phyloP scores from a whole-genome alignment of 1,284 basidiomycete species.

The Moesziomyces sp. region DNA sequence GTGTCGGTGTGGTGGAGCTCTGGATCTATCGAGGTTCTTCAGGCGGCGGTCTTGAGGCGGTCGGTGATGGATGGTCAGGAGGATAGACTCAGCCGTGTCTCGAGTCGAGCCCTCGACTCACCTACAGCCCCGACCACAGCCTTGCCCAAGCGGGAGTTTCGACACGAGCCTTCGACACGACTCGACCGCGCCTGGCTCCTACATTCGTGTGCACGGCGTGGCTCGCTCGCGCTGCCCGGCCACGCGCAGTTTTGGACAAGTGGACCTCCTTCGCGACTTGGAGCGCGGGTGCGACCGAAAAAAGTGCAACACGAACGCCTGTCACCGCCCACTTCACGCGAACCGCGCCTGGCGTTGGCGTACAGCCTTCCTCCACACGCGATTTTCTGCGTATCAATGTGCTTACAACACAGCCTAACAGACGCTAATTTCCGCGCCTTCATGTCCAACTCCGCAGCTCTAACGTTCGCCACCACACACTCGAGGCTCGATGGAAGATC shows the following conservation, averaged over 20 bases:
- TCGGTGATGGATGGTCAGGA: background rate
- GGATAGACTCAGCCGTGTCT: background rate
- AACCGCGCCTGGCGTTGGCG: constrained; percentile 43
- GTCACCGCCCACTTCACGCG: constrained; percentile 27
- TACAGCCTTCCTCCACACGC: constrained; percentile 34
- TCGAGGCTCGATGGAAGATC: background rate
- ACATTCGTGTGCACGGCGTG: background rate
- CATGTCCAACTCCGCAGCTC: background rate
- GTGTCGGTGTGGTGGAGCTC: background rate
- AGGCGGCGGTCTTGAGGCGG: background rate
- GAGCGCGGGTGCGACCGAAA: constrained; percentile 1
- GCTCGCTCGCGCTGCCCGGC: background rate
- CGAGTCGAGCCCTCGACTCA: background rate
- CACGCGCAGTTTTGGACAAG: constrained; percentile 34
- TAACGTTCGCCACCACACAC: background rate
- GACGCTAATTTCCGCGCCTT: background rate
- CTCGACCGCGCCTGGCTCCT: background rate
- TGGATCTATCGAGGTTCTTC: background rate
- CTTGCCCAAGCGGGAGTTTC: background rate
- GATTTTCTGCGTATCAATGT: background rate
- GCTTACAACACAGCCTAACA: background rate
- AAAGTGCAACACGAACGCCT: constrained; percentile 22
- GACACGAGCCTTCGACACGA: background rate
- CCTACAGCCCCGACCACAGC: background rate
- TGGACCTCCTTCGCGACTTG: background rate